Base-by-base conservation (phyloP, 805 yeast species). In the Priceomyces haplophilus region DNA sequence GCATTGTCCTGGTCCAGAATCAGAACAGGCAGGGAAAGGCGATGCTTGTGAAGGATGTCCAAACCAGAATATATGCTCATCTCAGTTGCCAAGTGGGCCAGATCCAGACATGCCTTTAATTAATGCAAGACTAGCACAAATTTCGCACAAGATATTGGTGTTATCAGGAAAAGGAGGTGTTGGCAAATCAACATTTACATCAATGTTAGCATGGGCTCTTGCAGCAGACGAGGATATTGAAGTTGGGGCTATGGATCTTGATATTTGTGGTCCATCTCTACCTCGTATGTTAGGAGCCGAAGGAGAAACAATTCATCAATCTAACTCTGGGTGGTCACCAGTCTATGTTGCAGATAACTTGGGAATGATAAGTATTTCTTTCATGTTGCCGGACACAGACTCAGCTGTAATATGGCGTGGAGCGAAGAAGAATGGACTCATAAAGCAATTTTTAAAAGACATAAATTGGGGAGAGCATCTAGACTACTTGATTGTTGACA, bases 1-100 rank as follows among this genome's bases (percentile, higher is more conserved):
- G 58, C 98, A 93, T 63, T 93, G 99, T 68, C 99, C 99, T 0
- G 99, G 99, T 1, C 96, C 98, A 1, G 97, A 91, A 58, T 84
- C 95, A 2, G 97, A 89, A 52, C 65, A 68, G 41, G 99, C 99
- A 2, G 99, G 99, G 6, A 80, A 85, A 54, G 90, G 88, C 2
- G 96, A 88, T 57, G 96, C 98, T 10, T 93, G 99, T 59, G 76
- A 69, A 7, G 97, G 97, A 8, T 93, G 99, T 68, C 95, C 97
- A 12, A 93, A 93, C 65, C 89, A 93, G 63, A 80, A 75, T 35
- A 85, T 91, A 3, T 93, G 99, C 66, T 84, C 88, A 40, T 79
- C 95, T 2, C 75, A 72, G 21, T 71, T 89, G 10, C 93, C 93
- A 7, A 85, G 85, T 58, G 97, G 96, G 2, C 97, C 98, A 0